A percentile compares a stretch with the other conserved stretches of the same genome.
phyloP scores from a whole-genome alignment of 306 rosid genomes.

The Leucaena leucocephala region DNA sequence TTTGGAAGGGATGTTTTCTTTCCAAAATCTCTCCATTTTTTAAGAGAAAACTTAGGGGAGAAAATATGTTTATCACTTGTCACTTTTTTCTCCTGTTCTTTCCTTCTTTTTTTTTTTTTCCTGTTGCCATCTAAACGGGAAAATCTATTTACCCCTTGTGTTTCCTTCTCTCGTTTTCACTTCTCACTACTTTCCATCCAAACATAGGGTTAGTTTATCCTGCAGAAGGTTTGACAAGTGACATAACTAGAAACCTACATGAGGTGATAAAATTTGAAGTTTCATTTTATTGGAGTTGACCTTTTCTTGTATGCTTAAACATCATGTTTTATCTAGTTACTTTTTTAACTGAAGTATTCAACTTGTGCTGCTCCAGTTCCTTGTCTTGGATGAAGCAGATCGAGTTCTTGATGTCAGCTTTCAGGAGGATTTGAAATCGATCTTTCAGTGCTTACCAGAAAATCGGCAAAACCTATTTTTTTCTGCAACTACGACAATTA shows the following conservation, averaged over 20 bases:
- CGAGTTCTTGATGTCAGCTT: constrained; percentile 80
- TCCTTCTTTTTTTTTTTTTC: too few species aligned
- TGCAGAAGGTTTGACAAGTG: background rate
- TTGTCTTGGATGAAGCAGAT: constrained; percentile 97
- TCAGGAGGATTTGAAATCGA: constrained; percentile 75
- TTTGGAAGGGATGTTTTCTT: background rate
- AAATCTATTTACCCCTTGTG: too few species aligned
- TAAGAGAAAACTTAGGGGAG: background rate
- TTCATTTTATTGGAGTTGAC: background rate
- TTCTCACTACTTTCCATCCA: too few species aligned
- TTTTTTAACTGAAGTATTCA: constrained; percentile 6
- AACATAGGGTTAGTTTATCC: background rate
- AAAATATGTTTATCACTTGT: background rate
- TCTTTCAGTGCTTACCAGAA: constrained; percentile 80
- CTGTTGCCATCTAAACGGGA: too few species aligned
- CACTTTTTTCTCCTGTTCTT: background rate
- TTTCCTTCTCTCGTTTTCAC: too few species aligned
- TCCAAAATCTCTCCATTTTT: background rate
- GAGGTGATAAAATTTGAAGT: background rate
- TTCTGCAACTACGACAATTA: constrained; percentile 79
- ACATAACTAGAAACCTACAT: background rate
- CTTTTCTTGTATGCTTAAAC: background rate
- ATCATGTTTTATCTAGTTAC: constrained; percentile 6
- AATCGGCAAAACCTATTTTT: constrained; percentile 79
- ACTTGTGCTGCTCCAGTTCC: constrained; percentile 54